Base-by-base conservation (phyloP, 805 yeast genomes). In the Tetrapisispora namnaoensis region DNA sequence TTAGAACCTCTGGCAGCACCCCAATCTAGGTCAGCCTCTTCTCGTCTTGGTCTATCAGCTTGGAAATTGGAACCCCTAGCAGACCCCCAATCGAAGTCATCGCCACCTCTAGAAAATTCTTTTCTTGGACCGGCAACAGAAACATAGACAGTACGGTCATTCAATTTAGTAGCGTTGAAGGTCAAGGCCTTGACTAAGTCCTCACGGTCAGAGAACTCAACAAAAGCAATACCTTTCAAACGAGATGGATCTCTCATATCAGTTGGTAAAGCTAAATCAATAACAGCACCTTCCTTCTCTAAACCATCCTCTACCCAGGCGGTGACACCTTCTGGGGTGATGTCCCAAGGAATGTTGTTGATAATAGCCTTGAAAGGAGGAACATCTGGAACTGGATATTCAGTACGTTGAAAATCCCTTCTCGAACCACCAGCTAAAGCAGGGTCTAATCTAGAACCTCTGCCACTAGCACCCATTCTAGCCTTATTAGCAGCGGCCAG, bases 301-400 rank as follows among this genome's bases (percentile, higher is more conserved):
- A 78, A 59, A 48, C 70, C 71, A 51, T 76, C 78, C 57, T 77
- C 82, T 50, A 85, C 76, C 73, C 83, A 84, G 24, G 75, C 77
- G 46, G 66, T 70, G 50, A 85, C 72, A 47, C 73, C 77, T 36
- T 73, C 79, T 67, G 91, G 97, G 43, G 73, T 67, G 42, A 79
- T 77, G 50, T 85, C 90, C 82, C 86, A 84, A 51, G 96, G 87
- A 62, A 93, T 78, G 70, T 90, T 89, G 63, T 79, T 79, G 56
- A 91, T 75, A 65, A 87, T 80, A n/a, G 96, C 97, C 60, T 86
- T 83, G 75, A 69, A 93, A 48, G 99, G 99, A 18, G 97, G 89
- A 46, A 71, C 76, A 59, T 88, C 91, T 42, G 99, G 99, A 52
- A 93, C 75, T 40, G 96, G 95, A 57, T 71, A 84, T 63, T 83